Evolutionary conservation across 108 stramenopile species (phyloP), one percentile per base, ranked within the genome.

Genomic region (Pseudonitzschia multiseries): DNA sequence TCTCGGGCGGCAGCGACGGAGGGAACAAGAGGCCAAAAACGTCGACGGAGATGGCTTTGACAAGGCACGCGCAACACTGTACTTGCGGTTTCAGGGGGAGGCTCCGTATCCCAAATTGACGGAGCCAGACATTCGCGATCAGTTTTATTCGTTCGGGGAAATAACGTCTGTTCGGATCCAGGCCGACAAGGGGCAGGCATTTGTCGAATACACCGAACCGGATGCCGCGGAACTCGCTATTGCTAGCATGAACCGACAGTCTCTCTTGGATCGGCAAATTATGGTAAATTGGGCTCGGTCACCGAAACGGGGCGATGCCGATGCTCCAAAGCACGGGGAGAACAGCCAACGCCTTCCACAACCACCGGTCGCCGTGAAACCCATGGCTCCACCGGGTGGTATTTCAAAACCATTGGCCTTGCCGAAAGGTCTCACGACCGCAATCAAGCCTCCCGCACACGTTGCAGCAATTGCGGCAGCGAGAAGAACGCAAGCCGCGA

Each of bases 141-240:
- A 87, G 31, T 97, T 94, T 73, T 92, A 93, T 72, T 65, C 84
- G 15, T 90, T 86, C 82, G 95, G 93, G 29, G 92, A 92, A 81
- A 89, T 96, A 73, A 72, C 82, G 0, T 83, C 89, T 3, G 85
- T 97, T n/a, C 74, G 93, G 54, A 80, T 94, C 68, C 94, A 92
- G 61, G 79, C 82, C 15, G 85, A 89, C 41, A 84, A 84, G 64
- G 89, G 89, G 4, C 78, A 81, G 21, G 88, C 84, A 20, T 96
- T 97, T 83, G 89, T 97, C 21, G 96, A 97, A 74, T 97, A 89
- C 73, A 89, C 91, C n/a, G 78, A 88, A 17, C 89, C 92, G 20
- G 88, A 90, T 60, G 89, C 89, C 9, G 80, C 93, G 4, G 91
- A 96, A 71, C 79, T 89, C 43, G 96, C 96, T 14, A 89, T 91